These are phyloP conservation scores for Sherardia arvensis DNA, from an alignment of 257 asterid species.

Conservation along the genomic window DNA sequence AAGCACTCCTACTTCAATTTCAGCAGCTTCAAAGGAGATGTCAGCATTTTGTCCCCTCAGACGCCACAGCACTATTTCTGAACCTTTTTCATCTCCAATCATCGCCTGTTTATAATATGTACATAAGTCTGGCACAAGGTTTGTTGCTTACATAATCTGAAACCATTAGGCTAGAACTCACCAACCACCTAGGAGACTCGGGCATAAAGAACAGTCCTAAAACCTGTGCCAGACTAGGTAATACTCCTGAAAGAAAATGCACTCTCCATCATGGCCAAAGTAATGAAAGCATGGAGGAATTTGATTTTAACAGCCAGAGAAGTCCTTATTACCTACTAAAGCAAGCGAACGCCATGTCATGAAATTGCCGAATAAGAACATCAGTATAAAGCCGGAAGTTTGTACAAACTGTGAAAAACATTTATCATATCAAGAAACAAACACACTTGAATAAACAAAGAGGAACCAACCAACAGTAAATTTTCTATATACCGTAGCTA, in stretches of 20 bases:
- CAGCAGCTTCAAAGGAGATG: conserved; percentile 25
- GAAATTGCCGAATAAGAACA: conserved; percentile 18
- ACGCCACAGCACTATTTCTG: conserved; percentile 15
- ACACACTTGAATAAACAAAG: background rate
- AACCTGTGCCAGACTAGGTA: conserved; percentile 13
- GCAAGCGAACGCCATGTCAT: conserved; percentile 16
- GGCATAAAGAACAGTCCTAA: conserved; percentile 16
- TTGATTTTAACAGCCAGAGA: background rate
- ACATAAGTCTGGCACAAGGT: background rate
- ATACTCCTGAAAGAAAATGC: conserved; percentile 5
- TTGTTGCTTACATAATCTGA: background rate
- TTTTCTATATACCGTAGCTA: conserved; percentile 9
- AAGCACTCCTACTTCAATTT: conserved; percentile 15
- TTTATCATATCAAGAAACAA: background rate
- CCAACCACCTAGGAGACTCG: conserved; percentile 25
- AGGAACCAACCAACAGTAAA: background rate
- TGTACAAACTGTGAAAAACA: conserved; percentile 10
- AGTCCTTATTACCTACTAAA: conserved; percentile 15
- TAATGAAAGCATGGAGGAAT: background rate
- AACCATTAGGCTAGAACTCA: conserved; percentile 1
- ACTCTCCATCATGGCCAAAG: background rate
- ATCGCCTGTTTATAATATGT: conserved; percentile 14
- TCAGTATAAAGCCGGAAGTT: conserved; percentile 14
- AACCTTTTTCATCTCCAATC: conserved; percentile 15
- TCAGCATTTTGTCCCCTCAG: conserved; percentile 28